Evolutionary conservation across 352 stramenopile genomes (phyloP), one percentile per base, ranked within the genome.

Genomic region (Globisporangium ultimum): DNA sequence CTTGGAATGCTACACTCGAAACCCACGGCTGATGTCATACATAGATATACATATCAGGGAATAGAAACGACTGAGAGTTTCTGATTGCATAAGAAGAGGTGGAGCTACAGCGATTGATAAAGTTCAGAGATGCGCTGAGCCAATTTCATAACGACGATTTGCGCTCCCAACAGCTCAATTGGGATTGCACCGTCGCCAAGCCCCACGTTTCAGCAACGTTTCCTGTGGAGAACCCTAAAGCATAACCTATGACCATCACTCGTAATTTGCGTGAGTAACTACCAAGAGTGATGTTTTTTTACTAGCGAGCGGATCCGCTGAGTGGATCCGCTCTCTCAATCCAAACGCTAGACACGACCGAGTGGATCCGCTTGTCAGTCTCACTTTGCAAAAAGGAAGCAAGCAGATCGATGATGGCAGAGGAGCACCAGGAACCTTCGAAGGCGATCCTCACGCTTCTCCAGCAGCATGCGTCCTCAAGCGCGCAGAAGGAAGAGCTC

Each of bases 401-500:
- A 47, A 60, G 17, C 38, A 9, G 6, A 8, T 0, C 43, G 28
- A 53, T n/a, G 17, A 64, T 55, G 21, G 18, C 48, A 20, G 55
- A 49, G 8, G 17, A 45, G 8, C 7, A 28, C 34, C 50, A 40
- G 36, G 24, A 43, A 5, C 40, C 12, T 21, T 46, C 50, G 9
- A 61, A 74, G 9, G 53, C 72, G 38, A 70, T 67, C 28, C 60
- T 51, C 24, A 22, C 58, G 34, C 55, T 82, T 14, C 45, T 84
- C 20, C 14, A 60, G 45, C 59, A 47, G 0, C 71, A 70, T 54
- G 47, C 61, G 24, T 32, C 53, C 1, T 10, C 24, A 14, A 56
- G 50, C 38, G 53, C 32, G 28, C 38, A 55, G 18, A 40, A 50
- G 1, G 77, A 80, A 28, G 76, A 89, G 63, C 45, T 91, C 15